A percentile compares a stretch with the other conserved stretches of the same genome.
Evolutionary conservation across 805 yeast species (phyloP).

Genomic region (Candida coleopterorum): DNA sequence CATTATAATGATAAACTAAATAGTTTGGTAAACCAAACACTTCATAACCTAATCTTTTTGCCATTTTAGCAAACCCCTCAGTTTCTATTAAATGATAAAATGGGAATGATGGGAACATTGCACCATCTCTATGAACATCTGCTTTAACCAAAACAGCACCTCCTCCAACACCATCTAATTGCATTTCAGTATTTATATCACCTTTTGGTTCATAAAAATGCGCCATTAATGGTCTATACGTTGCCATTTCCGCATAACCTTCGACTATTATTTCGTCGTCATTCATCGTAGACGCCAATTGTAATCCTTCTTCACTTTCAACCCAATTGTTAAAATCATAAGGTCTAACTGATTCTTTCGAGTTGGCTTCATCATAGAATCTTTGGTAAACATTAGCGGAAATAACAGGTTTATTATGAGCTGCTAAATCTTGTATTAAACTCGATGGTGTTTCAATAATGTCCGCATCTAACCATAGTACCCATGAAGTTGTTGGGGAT

Average conservation of each 20-base stretch:
- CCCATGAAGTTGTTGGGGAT: conserved; percentile 90
- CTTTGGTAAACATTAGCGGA: conserved; percentile 94
- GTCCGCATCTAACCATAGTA: conserved; percentile 94
- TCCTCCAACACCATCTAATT: conserved; percentile 96
- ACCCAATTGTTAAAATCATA: conserved; percentile 97
- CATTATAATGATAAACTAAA: conserved; percentile 87
- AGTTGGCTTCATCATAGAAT: conserved; percentile 53
- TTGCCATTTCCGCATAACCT: conserved; percentile 90
- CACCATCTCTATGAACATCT: conserved; percentile 98
- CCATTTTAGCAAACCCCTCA: conserved; percentile 99
- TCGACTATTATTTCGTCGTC: conserved; percentile 94
- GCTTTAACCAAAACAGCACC: conserved; percentile 95
- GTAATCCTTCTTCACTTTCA: conserved; percentile 73
- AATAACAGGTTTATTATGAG: conserved; percentile 80
- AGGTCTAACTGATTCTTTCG: conserved; percentile 64
- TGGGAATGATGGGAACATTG: conserved; percentile 98
- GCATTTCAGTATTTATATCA: conserved; percentile 63
- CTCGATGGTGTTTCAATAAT: conserved; percentile 83
- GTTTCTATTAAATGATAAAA: conserved; percentile 96
- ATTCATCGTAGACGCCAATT: conserved; percentile 63
- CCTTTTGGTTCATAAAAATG: conserved; percentile 68
- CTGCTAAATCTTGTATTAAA: conserved; percentile 79
- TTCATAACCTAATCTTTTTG: conserved; percentile 86
- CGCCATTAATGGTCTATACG: conserved; percentile 94
- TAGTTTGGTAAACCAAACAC: conserved; percentile 93